Conservation (phyloP, 2,329 filamentous ascomycete species). For the Fusarium bulbicola region DNA sequence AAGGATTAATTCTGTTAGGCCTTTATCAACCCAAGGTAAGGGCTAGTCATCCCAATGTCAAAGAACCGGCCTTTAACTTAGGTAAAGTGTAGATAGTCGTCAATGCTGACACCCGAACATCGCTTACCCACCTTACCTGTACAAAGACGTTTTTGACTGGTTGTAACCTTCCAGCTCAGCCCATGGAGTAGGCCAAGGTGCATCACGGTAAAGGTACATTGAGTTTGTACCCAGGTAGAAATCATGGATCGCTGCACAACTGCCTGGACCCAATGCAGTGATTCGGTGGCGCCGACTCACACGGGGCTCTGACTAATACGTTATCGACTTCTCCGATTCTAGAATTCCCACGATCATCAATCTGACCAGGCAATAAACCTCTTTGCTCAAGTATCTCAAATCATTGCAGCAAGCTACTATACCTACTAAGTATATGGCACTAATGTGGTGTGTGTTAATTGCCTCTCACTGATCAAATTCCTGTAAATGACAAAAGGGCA, state of each 20-base stretch:
- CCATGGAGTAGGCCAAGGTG: neutral
- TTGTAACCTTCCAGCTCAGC: neutral
- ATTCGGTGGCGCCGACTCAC: constrained; percentile 6
- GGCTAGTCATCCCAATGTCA: neutral
- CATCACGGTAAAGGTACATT: neutral
- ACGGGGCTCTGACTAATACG: constrained; percentile 26
- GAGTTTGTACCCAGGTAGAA: neutral
- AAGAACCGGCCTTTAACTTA: neutral
- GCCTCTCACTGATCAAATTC: neutral
- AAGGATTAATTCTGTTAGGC: neutral
- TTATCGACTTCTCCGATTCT: constrained; percentile 18
- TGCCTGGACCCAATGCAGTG: neutral
- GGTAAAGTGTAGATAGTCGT: neutral
- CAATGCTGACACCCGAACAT: neutral
- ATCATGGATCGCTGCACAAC: neutral
- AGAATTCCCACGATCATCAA: constrained; percentile 22
- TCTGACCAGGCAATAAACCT: constrained; percentile 1
- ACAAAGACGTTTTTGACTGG: neutral
- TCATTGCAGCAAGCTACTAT: constrained; percentile 18
- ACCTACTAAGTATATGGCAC: neutral
- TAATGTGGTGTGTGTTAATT: neutral
- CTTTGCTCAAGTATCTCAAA: constrained; percentile 17
- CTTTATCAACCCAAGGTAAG: too few species aligned
- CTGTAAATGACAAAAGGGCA: neutral
- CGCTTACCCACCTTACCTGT: neutral